Evolutionary conservation across 345 rosid genomes (phyloP).

Genomic region (Bruguiera sexangula): DNA sequence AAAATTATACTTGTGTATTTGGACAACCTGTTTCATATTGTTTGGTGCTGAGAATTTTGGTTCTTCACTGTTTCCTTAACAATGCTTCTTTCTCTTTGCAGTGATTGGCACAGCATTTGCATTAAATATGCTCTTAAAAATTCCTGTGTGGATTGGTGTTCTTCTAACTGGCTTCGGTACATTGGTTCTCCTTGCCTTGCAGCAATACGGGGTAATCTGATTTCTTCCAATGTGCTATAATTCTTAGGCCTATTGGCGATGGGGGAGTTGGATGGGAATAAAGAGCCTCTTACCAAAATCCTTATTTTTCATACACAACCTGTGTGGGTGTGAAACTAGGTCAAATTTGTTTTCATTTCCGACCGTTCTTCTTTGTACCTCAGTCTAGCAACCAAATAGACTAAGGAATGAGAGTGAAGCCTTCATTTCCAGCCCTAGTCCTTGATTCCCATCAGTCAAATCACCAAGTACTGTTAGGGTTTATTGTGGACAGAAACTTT

Average conservation of each 20-base stretch:
- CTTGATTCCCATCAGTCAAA: too few species aligned
- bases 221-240: slow-evolving; percentile 4
- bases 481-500: too few species aligned
- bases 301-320: too few species aligned
- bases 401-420: too few species aligned
- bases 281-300: too few species aligned
- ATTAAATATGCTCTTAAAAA: slow-evolving; percentile 84
- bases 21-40: neutral
- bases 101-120: slow-evolving; percentile 98
- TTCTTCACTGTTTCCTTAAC: neutral
- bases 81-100: slow-evolving; percentile 30
- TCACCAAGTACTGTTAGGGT: too few species aligned
- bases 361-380: too few species aligned
- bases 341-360: neutral
- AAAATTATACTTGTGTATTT: neutral
- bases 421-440: too few species aligned
- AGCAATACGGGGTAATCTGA: slow-evolving; percentile 79
- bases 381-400: too few species aligned
- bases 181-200: slow-evolving; percentile 68
- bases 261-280: too few species aligned
- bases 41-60: neutral
- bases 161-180: slow-evolving; percentile 89
- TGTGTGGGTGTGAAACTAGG: neutral
- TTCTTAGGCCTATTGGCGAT: neutral
- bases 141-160: slow-evolving; percentile 89